Evolutionary conservation across 164 flowering plant species (phyloP).

Genomic region (Aristolochia contorta): DNA sequence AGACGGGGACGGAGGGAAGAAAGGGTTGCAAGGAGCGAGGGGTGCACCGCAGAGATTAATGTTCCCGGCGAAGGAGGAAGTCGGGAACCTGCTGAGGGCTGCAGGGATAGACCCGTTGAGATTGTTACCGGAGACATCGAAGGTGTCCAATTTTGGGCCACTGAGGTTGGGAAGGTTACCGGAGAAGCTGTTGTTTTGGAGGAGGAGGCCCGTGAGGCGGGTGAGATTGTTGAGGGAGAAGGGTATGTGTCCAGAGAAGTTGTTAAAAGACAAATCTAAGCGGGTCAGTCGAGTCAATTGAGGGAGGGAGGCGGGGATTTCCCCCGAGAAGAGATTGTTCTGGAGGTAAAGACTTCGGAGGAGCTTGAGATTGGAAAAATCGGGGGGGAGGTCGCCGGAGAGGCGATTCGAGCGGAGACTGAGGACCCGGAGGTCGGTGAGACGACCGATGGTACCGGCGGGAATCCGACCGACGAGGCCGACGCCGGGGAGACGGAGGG

Average conservation of each 20-base stretch:
- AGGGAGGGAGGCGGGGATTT: constrained; percentile 39
- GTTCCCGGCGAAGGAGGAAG: constrained; percentile 57
- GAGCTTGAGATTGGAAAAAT: constrained; percentile 43
- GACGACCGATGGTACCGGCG: constrained; percentile 40
- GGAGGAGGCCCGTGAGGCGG: constrained; percentile 39
- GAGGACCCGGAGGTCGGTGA: constrained; percentile 59
- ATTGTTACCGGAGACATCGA: constrained; percentile 51
- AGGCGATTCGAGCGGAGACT: constrained; percentile 74
- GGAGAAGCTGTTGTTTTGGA: constrained; percentile 58
- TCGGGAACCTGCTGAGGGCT: constrained; percentile 31
- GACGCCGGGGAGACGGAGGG: constrained; percentile 77
- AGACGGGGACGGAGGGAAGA: constrained; percentile 45
- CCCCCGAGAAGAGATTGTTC: constrained; percentile 60
- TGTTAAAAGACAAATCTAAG: constrained; percentile 60
- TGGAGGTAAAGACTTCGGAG: constrained; percentile 66
- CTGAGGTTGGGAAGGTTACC: constrained; percentile 58
- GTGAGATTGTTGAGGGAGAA: constrained; percentile 55
- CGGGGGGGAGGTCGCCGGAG: constrained; percentile 58
- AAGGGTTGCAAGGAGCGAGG: constrained; percentile 41
- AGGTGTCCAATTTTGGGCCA: constrained; percentile 4
- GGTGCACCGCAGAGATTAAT: constrained; percentile 69
- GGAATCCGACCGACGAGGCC: constrained; percentile 74
- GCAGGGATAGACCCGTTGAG: constrained; percentile 73
- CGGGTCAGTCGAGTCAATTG: constrained; percentile 35
- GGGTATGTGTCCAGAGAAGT: constrained; percentile 59